Conservation (phyloP, 2,329 filamentous ascomycete genomes). For the Graphilbum fragrans region DNA sequence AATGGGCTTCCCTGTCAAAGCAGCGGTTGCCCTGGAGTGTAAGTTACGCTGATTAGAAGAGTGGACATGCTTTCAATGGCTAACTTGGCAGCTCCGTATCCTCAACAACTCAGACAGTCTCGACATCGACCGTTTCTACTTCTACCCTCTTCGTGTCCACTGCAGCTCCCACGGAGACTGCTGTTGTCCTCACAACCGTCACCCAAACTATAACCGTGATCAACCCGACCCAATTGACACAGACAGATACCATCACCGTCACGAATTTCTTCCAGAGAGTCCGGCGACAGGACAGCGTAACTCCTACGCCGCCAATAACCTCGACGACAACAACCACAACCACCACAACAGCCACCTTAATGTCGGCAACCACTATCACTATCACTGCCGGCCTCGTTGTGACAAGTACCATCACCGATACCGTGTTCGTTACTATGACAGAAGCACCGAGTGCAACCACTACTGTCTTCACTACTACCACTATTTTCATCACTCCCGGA, state of each 20-base stretch:
- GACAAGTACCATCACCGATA: conserved; percentile 10
- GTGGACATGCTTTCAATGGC: too few relatives aligned
- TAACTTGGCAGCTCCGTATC: neutral
- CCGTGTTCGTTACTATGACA: conserved; percentile 11
- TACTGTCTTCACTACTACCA: conserved; percentile 13
- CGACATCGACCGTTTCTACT: conserved; percentile 10
- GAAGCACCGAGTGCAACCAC: conserved; percentile 12
- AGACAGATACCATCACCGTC: conserved; percentile 11
- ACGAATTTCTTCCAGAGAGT: conserved; percentile 5
- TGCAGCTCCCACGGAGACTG: conserved; percentile 6
- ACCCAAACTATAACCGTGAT: conserved; percentile 15
- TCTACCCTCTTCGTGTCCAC: conserved; percentile 8
- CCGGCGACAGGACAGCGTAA: neutral
- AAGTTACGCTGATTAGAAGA: neutral
- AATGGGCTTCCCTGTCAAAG: neutral
- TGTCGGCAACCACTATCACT: conserved; percentile 7
- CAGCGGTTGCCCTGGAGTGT: neutral
- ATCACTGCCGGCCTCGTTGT: conserved; percentile 8
- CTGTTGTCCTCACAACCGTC: conserved; percentile 10
- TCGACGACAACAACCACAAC: neutral
- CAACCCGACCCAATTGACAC: conserved; percentile 12
- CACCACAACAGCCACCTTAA: conserved; percentile 1
- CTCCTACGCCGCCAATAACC: neutral
- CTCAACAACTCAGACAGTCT: conserved; percentile 4
- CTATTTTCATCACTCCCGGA: conserved; percentile 7